Base-by-base conservation (phyloP, 495 filamentous ascomycete species). In the Neohortaea acidophila region DNA sequence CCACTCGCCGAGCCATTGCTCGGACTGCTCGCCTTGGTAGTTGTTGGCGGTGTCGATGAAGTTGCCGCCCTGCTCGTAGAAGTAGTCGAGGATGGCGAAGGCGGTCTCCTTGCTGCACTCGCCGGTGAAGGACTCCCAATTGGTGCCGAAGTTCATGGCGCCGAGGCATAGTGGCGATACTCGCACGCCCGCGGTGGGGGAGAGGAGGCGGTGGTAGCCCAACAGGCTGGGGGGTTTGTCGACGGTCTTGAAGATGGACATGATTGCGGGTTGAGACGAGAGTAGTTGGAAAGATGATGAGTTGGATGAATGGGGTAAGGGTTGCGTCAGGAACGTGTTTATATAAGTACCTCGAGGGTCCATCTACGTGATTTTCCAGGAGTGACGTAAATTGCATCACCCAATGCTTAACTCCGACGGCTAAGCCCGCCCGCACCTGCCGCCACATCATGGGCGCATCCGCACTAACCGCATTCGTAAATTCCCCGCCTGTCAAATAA, bases 1-100 rank as follows among this genome's bases (percentile, higher is more conserved):
- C 79, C 79, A 82, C 41, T 82, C 77, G 15, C 79, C 78, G 38
- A 84, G 57, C 75, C 75, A 81, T 2, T 44, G 45, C 48, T 83
- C 79, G 5, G 70, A 73, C 39, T 80, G 58, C 40, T 70, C 75
- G 36, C 50, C 54, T 44, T 82, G 75, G 59, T 84, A 43, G 24
- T 17, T 34, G 17, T 30, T 17, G 26, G 26, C 38, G 11, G 51
- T 53, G 33, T 53, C 51, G 19, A 53, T 48, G 37, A 53, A 53
- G 39, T 53, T 53, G 35, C 51, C 51, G 20, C 51, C 51, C 18
- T 43, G 38, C 14, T 53, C 47, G 17, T 39, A 50, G 47, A 53
- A 53, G 30, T 36, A 43, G 40, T 53, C 51, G 11, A 53, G 39
- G 24, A 53, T 43, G 8, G 35, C 47, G 27, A 53, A 53, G 13